Conservation (phyloP, 2,329 filamentous ascomycete species). For the Mollisiaceae sp. region DNA sequence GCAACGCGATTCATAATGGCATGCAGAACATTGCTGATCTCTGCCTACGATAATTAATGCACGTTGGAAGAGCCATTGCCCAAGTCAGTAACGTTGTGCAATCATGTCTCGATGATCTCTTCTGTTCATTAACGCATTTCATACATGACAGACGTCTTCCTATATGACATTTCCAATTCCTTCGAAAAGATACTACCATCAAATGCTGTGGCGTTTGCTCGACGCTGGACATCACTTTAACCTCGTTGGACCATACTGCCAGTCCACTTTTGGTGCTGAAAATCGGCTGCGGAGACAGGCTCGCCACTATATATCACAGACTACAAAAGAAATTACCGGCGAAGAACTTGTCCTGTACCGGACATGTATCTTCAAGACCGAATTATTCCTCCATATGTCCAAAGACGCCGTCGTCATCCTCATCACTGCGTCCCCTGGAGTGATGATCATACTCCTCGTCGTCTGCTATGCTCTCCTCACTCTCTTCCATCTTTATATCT, state of each 20-base stretch:
- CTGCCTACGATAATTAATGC: background rate
- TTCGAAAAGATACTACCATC: slow-evolving; percentile 24
- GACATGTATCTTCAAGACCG: background rate
- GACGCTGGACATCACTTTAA: slow-evolving; percentile 74
- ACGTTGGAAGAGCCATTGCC: background rate
- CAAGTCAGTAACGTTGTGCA: background rate
- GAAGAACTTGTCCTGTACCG: slow-evolving; percentile 16
- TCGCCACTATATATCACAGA: slow-evolving; percentile 52
- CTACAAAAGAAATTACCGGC: slow-evolving; percentile 37
- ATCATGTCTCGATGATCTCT: slow-evolving; percentile 7
- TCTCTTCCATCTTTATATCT: slow-evolving; percentile 73
- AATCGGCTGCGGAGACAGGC: slow-evolving; percentile 64
- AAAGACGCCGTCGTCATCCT: slow-evolving; percentile 95
- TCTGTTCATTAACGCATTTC: slow-evolving; percentile 33
- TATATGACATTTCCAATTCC: slow-evolving; percentile 39
- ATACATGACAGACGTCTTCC: slow-evolving; percentile 36
- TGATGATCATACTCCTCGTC: slow-evolving; percentile 68
- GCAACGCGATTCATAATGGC: background rate
- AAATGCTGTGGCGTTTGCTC: slow-evolving; percentile 53
- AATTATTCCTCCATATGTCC: slow-evolving; percentile 89
- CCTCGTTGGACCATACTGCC: slow-evolving; percentile 60
- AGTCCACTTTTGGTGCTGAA: slow-evolving; percentile 73
- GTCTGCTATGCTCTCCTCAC: slow-evolving; percentile 65
- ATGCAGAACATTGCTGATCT: background rate
- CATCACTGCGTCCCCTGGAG: slow-evolving; percentile 72